Conservation (phyloP, 2,329 filamentous ascomycete genomes). For the Scedosporium apiospermum region DNA sequence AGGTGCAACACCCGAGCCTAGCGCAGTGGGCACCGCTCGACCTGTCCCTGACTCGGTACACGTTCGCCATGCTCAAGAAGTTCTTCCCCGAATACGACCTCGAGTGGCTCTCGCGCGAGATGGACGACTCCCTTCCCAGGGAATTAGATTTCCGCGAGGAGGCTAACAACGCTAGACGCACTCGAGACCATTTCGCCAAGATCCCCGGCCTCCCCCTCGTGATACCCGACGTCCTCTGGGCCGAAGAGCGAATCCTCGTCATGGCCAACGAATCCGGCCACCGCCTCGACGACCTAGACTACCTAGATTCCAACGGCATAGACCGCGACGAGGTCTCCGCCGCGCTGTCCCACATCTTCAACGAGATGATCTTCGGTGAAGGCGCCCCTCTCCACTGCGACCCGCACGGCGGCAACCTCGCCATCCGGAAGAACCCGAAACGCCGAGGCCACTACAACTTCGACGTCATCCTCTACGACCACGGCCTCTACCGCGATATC, state of each 20-base stretch:
- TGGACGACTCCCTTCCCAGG: slow-evolving; percentile 82
- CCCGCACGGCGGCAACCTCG: slow-evolving; percentile 92
- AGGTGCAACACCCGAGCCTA: slow-evolving; percentile 85
- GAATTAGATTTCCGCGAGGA: slow-evolving; percentile 87
- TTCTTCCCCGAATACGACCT: slow-evolving; percentile 98
- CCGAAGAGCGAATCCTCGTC: slow-evolving; percentile 78
- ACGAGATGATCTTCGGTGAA: slow-evolving; percentile 97
- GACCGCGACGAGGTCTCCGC: slow-evolving; percentile 94
- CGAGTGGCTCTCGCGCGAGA: slow-evolving; percentile 89
- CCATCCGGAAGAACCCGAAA: slow-evolving; percentile 66
- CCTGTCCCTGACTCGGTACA: slow-evolving; percentile 75
- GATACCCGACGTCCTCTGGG: slow-evolving; percentile 84
- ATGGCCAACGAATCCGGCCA: slow-evolving; percentile 89
- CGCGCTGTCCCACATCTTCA: slow-evolving; percentile 84
- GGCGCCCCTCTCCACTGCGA: slow-evolving; percentile 90
- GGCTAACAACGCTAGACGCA: slow-evolving; percentile 71
- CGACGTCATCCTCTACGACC: slow-evolving; percentile 92
- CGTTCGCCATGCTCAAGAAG: slow-evolving; percentile 78
- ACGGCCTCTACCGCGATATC: slow-evolving; percentile 92
- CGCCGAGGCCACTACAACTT: slow-evolving; percentile 62
- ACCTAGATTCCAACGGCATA: slow-evolving; percentile 76
- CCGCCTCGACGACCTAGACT: slow-evolving; percentile 81
- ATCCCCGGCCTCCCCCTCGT: slow-evolving; percentile 71
- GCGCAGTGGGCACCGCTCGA: slow-evolving; percentile 88
- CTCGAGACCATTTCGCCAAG: slow-evolving; percentile 69